Percentiles rank a stretch among this genome's conserved stretches.
Conservation (phyloP, 2,329 filamentous ascomycete genomes). For the Ascochyta clinopodiicola region DNA sequence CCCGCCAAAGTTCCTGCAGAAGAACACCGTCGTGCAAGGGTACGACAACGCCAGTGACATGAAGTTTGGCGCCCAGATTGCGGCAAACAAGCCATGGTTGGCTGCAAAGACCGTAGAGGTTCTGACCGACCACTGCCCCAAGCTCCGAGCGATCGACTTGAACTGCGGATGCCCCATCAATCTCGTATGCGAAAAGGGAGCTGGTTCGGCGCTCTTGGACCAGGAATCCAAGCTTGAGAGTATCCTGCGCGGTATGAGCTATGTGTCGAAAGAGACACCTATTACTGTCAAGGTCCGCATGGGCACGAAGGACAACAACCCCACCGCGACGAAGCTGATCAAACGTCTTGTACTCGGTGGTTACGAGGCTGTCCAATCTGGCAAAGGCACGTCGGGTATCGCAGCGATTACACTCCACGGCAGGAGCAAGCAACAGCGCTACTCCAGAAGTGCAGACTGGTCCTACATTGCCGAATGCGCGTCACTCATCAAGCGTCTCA, state of each 20-base stretch:
- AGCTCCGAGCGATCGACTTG: conserved; percentile 88
- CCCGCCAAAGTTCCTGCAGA: conserved; percentile 71
- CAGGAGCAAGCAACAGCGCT: conserved; percentile 90
- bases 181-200: conserved; percentile 85
- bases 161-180: conserved; percentile 99
- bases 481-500: conserved; percentile 80
- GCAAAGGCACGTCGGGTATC: conserved; percentile 71
- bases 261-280: conserved; percentile 86
- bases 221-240: conserved; percentile 86
- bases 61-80: conserved; percentile 91
- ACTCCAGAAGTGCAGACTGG: conserved; percentile 94
- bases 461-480: conserved; percentile 90
- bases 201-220: conserved; percentile 92
- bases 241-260: conserved; percentile 95
- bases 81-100: conserved; percentile 89
- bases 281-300: conserved; percentile 95
- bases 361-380: conserved; percentile 70
- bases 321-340: conserved; percentile 80
- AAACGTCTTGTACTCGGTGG: conserved; percentile 84
- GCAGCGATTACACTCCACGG: conserved; percentile 97
- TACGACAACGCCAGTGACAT: conserved; percentile 86
- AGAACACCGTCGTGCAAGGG: conserved; percentile 66
- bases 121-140: conserved; percentile 76
- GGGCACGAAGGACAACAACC: conserved; percentile 80
- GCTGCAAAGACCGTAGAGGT: conserved; percentile 88